phyloP scores from a whole-genome alignment of 2,329 filamentous ascomycete genomes.

The Ramularia collo-cygni region DNA sequence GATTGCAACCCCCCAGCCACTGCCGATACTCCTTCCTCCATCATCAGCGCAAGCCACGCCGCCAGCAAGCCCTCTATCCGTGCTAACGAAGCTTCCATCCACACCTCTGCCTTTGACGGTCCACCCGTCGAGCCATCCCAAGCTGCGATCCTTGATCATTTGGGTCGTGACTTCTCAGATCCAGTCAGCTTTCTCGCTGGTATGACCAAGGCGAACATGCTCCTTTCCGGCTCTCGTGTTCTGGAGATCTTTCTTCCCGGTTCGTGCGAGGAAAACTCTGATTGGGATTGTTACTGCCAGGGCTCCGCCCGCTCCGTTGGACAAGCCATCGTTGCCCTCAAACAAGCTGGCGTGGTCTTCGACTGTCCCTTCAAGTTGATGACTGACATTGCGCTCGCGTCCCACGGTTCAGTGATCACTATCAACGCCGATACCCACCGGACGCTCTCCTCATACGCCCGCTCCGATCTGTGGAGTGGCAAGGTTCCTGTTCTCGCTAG shows the following conservation, averaged over 20 bases:
- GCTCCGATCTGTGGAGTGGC: not conserved
- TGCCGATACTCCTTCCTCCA: too few species aligned
- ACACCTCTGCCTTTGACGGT: too few species aligned
- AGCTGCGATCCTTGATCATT: too few species aligned
- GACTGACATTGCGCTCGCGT: not conserved
- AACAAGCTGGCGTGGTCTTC: not conserved
- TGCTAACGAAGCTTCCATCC: too few species aligned
- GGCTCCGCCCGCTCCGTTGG: not conserved
- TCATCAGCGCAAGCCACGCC: too few species aligned
- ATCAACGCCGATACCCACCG: not conserved
- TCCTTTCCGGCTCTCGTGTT: not conserved
- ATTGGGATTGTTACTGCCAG: not conserved
- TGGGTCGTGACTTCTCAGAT: not conserved
- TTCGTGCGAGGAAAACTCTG: not conserved
- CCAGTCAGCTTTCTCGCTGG: not conserved
- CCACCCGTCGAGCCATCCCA: too few species aligned
- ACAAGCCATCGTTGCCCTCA: not conserved
- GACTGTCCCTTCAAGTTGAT: not conserved
- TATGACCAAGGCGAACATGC: not conserved
- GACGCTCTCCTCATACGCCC: not conserved
- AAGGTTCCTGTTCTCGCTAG: not conserved
- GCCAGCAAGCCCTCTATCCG: too few species aligned
- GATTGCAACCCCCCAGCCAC: too few species aligned
- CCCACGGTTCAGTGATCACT: not conserved
- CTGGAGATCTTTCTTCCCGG: not conserved